Evolutionary conservation across 2,329 filamentous ascomycete genomes (phyloP).

Genomic region (Hypoxylon sp.): DNA sequence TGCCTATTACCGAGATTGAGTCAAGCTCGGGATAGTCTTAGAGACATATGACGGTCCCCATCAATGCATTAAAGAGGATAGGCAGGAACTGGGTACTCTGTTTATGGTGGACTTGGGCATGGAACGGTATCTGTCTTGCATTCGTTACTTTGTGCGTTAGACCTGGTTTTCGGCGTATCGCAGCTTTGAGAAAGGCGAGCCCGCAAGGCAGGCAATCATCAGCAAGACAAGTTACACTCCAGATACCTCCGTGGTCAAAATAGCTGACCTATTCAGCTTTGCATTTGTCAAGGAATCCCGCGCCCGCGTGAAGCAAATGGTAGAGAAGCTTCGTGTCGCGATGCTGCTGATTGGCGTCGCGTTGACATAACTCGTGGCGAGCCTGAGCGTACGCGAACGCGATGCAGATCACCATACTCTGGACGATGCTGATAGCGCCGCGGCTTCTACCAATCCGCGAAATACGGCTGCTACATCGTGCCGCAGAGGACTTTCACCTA

Average conservation of each 20-base stretch:
- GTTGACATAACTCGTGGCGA: not conserved
- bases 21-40: too few relatives aligned
- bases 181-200: not conserved
- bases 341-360: not conserved
- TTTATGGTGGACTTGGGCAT: too few relatives aligned
- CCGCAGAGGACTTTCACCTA: not conserved
- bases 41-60: too few relatives aligned
- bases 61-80: too few relatives aligned
- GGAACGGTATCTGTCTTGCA: too few relatives aligned
- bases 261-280: not conserved
- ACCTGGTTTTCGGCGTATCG: not conserved
- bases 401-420: not conserved
- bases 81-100: too few relatives aligned
- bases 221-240: not conserved
- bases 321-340: not conserved
- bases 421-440: not conserved
- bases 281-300: not conserved
- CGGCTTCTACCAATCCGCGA: not conserved
- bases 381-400: not conserved
- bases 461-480: not conserved
- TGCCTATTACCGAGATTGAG: too few relatives aligned
- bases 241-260: not conserved
- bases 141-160: not conserved
- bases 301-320: not conserved
- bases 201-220: not conserved